A percentile compares a stretch with the other conserved stretches of the same genome.
phyloP scores from a whole-genome alignment of 441 rosid genomes.

The Populus hybrid region DNA sequence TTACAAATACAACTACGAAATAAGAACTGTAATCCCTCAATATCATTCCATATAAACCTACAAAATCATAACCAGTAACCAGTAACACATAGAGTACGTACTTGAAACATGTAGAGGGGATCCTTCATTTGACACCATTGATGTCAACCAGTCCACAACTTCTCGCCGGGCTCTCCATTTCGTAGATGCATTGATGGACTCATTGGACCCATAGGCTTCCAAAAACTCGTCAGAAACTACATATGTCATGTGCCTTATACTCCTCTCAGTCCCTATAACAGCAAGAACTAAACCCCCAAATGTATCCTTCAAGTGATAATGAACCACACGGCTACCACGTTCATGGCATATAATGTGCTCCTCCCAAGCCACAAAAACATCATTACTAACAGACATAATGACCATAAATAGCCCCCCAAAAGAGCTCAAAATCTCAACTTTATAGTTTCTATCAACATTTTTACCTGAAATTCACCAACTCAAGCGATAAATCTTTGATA shows the following conservation, averaged over 20 bases:
- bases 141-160: constrained; percentile 98
- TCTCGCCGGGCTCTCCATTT: constrained; percentile 98
- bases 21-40: neutral
- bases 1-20: neutral
- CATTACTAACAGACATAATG: constrained; percentile 59
- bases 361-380: constrained; percentile 85
- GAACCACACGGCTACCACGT: constrained; percentile 93
- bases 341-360: constrained; percentile 92
- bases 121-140: constrained; percentile 77
- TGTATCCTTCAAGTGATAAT: constrained; percentile 82
- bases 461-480: neutral
- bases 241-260: constrained; percentile 97
- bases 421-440: constrained; percentile 14
- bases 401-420: constrained; percentile 23
- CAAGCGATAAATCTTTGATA: neutral
- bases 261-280: constrained; percentile 93
- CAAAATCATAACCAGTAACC: neutral
- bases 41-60: neutral
- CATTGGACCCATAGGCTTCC: constrained; percentile 58
- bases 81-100: neutral
- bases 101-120: constrained; percentile 42
- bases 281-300: constrained; percentile 75
- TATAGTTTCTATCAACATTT: neutral
- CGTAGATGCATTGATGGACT: constrained; percentile 72
- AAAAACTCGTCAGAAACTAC: constrained; percentile 95